Conservation (phyloP, 352 stramenopile genomes). For the Phytopythium sindhum region DNA sequence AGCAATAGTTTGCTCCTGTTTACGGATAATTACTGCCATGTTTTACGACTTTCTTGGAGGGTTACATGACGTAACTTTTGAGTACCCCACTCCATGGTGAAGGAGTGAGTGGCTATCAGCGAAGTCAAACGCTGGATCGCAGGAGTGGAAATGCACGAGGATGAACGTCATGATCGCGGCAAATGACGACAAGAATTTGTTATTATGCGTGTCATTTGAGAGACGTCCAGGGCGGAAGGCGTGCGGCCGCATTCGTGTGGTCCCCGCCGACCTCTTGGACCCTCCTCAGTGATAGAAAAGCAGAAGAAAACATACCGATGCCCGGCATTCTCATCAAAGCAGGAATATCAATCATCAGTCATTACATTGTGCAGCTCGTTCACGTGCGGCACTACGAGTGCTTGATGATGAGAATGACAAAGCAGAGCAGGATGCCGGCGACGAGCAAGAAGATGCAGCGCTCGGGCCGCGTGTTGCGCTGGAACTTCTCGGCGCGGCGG, state of each 20-base stretch:
- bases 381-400: slow-evolving; percentile 30
- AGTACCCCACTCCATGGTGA: no score
- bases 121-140: not conserved
- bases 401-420: slow-evolving; percentile 62
- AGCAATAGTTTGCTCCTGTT: no score
- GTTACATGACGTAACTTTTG: no score
- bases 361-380: no score
- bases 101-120: no score
- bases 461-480: slow-evolving; percentile 64
- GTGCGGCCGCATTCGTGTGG: not conserved
- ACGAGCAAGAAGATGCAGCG: slow-evolving; percentile 72
- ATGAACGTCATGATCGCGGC: slow-evolving; percentile 10
- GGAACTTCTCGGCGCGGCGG: slow-evolving; percentile 50
- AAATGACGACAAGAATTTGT: slow-evolving; percentile 36
- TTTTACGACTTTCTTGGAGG: no score
- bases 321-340: slow-evolving; percentile 4
- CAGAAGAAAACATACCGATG: slow-evolving; percentile 16
- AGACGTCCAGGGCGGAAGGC: not conserved
- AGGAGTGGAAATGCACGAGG: slow-evolving; percentile 10
- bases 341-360: no score
- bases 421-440: slow-evolving; percentile 58
- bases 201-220: slow-evolving; percentile 60
- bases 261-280: not conserved
- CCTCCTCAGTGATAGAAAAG: slow-evolving; percentile 6
- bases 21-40: no score